These are phyloP conservation scores for Penicillium canariense DNA, from an alignment of 495 filamentous ascomycete species.

Conservation along the genomic window DNA sequence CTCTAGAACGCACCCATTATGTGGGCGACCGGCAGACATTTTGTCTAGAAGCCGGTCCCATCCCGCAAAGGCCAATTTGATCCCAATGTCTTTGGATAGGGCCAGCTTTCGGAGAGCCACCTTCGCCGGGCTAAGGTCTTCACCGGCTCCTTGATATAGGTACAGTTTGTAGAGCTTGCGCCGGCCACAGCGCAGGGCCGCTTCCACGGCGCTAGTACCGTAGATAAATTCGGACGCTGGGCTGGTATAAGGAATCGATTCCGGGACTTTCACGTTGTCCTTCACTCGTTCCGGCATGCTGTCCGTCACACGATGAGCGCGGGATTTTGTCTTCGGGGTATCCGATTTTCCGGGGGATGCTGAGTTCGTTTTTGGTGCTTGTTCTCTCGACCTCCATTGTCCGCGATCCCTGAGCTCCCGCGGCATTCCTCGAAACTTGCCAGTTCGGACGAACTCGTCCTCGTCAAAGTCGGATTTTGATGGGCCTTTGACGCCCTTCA, in stretches of 20 bases:
- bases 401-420: conserved; percentile 23
- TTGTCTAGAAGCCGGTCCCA: conserved; percentile 71
- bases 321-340: conserved; percentile 5
- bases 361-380: not conserved
- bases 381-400: conserved; percentile 2
- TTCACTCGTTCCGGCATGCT: conserved; percentile 39
- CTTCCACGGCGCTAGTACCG: conserved; percentile 75
- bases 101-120: conserved; percentile 59
- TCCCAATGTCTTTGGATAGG: conserved; percentile 48
- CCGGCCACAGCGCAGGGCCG: conserved; percentile 65
- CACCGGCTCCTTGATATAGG: conserved; percentile 53
- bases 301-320: conserved; percentile 28
- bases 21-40: conserved; percentile 77
- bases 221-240: conserved; percentile 91
- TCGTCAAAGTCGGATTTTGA: conserved; percentile 25
- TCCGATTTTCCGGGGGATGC: not conserved
- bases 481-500: not conserved
- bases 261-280: conserved; percentile 41
- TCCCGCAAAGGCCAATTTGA: conserved; percentile 52
- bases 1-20: conserved; percentile 89
- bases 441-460: conserved; percentile 35
- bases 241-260: conserved; percentile 74
- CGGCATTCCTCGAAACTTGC: conserved; percentile 30
- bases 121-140: conserved; percentile 39
- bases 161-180: conserved; percentile 85